Evolutionary conservation across 768 basidiomycete genomes (phyloP).

Genomic region (Suillus sp.): DNA sequence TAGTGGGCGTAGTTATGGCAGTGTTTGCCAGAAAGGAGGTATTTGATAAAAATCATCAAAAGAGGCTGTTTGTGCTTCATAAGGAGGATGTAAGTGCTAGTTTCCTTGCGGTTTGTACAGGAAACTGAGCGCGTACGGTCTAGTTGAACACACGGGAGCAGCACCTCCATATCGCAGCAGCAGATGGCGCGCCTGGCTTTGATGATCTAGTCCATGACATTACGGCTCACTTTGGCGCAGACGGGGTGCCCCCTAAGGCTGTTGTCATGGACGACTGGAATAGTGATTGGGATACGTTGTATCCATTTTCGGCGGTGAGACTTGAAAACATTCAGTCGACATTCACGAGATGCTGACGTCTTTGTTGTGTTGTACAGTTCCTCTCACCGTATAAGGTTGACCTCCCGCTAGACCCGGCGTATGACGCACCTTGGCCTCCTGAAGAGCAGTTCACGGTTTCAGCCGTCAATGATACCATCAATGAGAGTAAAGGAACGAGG

Average conservation of each 20-base stretch:
- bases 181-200: slow-evolving; percentile 83
- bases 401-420: slow-evolving; percentile 50
- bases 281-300: slow-evolving; percentile 85
- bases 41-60: slow-evolving; percentile 87
- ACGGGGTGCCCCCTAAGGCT: slow-evolving; percentile 40
- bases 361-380: slow-evolving; percentile 50
- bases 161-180: slow-evolving; percentile 77
- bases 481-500: slow-evolving; percentile 62
- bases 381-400: slow-evolving; percentile 82
- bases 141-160: slow-evolving; percentile 74
- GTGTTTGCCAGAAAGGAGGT: slow-evolving; percentile 60
- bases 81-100: slow-evolving; percentile 72
- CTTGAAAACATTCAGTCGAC: neutral
- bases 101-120: neutral
- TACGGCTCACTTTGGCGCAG: slow-evolving; percentile 57
- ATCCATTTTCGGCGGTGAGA: slow-evolving; percentile 75
- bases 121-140: neutral
- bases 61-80: slow-evolving; percentile 81
- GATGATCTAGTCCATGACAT: slow-evolving; percentile 61
- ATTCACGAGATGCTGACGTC: neutral
- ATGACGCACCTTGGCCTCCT: slow-evolving; percentile 52
- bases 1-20: slow-evolving; percentile 54
- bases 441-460: slow-evolving; percentile 52
- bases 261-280: slow-evolving; percentile 76
- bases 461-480: slow-evolving; percentile 56